A percentile compares a stretch with the other conserved stretches of the same genome.
phyloP scores from a whole-genome alignment of 2,329 filamentous ascomycete species.

The Epichloe coenophiala region DNA sequence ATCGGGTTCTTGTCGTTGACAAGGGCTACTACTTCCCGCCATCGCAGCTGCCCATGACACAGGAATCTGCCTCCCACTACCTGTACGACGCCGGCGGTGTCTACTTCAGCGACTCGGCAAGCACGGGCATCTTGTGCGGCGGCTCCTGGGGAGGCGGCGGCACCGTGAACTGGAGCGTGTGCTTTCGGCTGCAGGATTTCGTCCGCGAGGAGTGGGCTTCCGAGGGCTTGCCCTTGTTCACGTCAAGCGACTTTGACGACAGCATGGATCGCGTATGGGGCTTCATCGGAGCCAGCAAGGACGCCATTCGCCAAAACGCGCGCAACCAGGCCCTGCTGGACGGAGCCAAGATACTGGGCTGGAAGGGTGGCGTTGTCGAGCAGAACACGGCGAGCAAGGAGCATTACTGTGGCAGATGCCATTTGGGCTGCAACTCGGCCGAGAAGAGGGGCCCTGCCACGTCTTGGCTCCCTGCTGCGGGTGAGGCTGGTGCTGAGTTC shows the following conservation, averaged over 20 bases:
- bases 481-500: constrained; percentile 62
- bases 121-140: constrained; percentile 51
- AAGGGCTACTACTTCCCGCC: constrained; percentile 68
- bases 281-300: constrained; percentile 60
- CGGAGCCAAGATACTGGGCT: constrained; percentile 61
- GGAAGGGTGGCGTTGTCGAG: constrained; percentile 52
- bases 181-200: constrained; percentile 53
- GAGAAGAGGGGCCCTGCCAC: constrained; percentile 70
- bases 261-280: constrained; percentile 67
- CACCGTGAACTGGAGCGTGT: constrained; percentile 71
- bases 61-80: constrained; percentile 43
- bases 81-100: constrained; percentile 59
- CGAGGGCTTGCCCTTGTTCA: constrained; percentile 58
- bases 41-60: constrained; percentile 60
- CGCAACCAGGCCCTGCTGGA: constrained; percentile 61
- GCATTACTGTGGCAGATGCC: constrained; percentile 61
- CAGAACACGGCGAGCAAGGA: constrained; percentile 65
- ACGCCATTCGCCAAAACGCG: constrained; percentile 57
- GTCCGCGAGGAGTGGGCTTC: constrained; percentile 74
- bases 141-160: constrained; percentile 75
- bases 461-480: constrained; percentile 68
- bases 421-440: constrained; percentile 47
- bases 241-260: constrained; percentile 59
- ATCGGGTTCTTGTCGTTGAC: constrained; percentile 67
- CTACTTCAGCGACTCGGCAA: constrained; percentile 39